Conservation (phyloP, 805 yeast species). For the Sporopachydermia lactativora region DNA sequence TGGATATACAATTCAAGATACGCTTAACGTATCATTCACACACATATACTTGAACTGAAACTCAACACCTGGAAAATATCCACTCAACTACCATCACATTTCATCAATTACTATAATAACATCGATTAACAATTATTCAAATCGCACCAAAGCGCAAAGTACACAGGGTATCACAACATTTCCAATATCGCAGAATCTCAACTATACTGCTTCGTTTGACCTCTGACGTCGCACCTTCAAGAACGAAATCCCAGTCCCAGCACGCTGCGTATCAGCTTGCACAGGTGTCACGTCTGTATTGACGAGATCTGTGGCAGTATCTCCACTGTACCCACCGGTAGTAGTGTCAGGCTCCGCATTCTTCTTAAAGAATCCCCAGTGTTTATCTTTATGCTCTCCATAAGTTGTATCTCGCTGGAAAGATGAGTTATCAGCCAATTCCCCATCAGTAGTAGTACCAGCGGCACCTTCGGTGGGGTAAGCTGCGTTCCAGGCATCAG, state of each 20-base stretch:
- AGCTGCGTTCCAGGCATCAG: not conserved
- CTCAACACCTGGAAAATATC: too few species aligned
- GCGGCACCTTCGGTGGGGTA: not conserved
- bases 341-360: constrained; percentile 2
- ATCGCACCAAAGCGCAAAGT: too few species aligned
- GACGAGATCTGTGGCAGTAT: not conserved
- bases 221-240: constrained; percentile 17
- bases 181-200: too few species aligned
- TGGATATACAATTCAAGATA: too few species aligned
- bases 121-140: too few species aligned
- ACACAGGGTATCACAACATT: too few species aligned
- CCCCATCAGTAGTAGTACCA: not conserved
- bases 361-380: not conserved
- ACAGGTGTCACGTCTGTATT: not conserved
- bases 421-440: constrained; percentile 1
- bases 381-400: not conserved
- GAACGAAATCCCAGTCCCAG: constrained; percentile 15
- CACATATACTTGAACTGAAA: too few species aligned
- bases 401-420: not conserved
- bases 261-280: constrained; percentile 2
- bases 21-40: too few species aligned
- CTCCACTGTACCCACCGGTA: constrained; percentile 4
- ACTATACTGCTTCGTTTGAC: too few species aligned
- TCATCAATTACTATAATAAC: too few species aligned
- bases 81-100: too few species aligned